Percentiles rank a stretch among this genome's conserved stretches.
Evolutionary conservation across 495 filamentous ascomycete species (phyloP).

Genomic region (Aspergillus nidulans): DNA sequence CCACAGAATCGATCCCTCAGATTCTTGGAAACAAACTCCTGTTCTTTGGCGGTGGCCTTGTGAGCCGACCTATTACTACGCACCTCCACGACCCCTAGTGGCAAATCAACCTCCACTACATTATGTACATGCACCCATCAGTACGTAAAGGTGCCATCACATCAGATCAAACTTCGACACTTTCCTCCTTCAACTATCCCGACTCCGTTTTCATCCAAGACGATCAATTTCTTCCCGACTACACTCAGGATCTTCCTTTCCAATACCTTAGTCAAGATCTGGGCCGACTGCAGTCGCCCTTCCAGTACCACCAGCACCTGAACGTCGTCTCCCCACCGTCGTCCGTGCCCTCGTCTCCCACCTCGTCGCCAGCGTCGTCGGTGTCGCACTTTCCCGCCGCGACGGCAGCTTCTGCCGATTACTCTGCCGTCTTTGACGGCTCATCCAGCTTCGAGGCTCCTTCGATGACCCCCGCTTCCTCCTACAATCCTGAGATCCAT

Average conservation of each 20-base stretch:
- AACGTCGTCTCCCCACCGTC: constrained; percentile 41
- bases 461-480: constrained; percentile 45
- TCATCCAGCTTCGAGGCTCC: constrained; percentile 38
- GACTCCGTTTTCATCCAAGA: constrained; percentile 45
- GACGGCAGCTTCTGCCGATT: constrained; percentile 24
- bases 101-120: constrained; percentile 35
- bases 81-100: constrained; percentile 30
- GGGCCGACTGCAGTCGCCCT: constrained; percentile 33
- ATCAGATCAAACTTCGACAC: constrained; percentile 27
- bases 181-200: constrained; percentile 25
- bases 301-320: constrained; percentile 30
- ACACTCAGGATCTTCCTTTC: constrained; percentile 27
- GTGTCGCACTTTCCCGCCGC: constrained; percentile 27
- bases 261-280: constrained; percentile 24
- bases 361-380: constrained; percentile 41
- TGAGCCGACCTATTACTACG: constrained; percentile 18
- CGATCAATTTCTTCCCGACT: constrained; percentile 38
- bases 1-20: constrained; percentile 9
- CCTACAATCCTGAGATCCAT: constrained; percentile 42
- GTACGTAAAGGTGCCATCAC: constrained; percentile 48
- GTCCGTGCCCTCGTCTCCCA: constrained; percentile 37
- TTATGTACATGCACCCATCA: constrained; percentile 44
- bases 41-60: constrained; percentile 17
- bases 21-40: constrained; percentile 26
- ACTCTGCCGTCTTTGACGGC: constrained; percentile 28